Evolutionary conservation across 2,329 filamentous ascomycete genomes (phyloP), one percentile per base, ranked within the genome.

Genomic region (Pseudogymnoascus sp.): DNA sequence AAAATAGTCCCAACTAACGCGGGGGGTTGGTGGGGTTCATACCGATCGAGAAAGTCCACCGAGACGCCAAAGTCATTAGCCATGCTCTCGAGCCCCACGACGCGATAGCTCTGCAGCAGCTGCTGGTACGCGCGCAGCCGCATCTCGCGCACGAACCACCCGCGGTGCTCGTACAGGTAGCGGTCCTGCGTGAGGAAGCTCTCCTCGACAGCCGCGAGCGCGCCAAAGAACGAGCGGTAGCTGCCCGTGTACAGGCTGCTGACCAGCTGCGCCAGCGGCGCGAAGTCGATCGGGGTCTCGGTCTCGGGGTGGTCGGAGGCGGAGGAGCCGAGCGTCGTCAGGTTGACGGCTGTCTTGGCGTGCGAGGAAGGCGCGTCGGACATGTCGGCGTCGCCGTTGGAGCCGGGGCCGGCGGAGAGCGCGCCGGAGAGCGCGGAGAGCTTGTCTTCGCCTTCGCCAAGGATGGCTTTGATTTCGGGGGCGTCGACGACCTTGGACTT

Each of bases 101-200:
- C 91, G 59, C 93, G 89, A 79, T 99, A 99, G 74, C 91, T 96
- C 81, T 98, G 95, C 46, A 99, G 84, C 41, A 99, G 85, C 80
- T 99, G 95, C 77, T 96, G 91, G 79, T 99, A 99, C 37, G 91
- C 93, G 64, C 93, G 88, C 68, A 98, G 85, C 64, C 95, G 88
- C 95, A 99, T 99, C 82, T 99, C 95, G 61, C 95, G 89, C 70
- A 99, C 93, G 75, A 95, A 98, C 93, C 95, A 99, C 72, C 87
- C 88, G 76, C 91, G 90, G 81, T 99, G 95, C 82, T 99, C 95
- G 73, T 92, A 89, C 63, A 99, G 84, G 78, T 98, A 96, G 64
- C 95, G 90, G 74, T 99, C 95, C 75, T 95, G 91, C 69, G 87
- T 92, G 68, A 99, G 82, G 82, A 99, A 99, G 71, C 89, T 88